A percentile compares a stretch with the other conserved stretches of the same genome.
Conservation (phyloP, 2,329 filamentous ascomycete genomes). For the Pyricularia sp. region DNA sequence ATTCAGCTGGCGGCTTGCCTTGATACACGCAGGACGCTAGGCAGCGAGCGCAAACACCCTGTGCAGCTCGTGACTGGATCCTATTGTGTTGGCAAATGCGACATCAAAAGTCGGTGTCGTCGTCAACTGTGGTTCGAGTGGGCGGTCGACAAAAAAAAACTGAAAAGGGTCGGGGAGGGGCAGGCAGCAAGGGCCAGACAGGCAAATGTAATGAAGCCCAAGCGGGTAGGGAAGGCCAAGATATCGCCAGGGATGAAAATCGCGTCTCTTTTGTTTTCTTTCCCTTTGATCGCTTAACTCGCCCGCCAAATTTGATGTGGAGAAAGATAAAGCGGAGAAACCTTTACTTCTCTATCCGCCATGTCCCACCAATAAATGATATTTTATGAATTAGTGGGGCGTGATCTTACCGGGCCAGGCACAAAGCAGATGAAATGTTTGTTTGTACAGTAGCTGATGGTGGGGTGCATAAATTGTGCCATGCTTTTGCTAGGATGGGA, state of each 20-base stretch:
- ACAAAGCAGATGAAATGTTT: not conserved
- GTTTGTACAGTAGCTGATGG: not conserved
- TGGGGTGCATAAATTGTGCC: not conserved
- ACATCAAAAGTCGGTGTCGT: not conserved
- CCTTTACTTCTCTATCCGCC: not conserved
- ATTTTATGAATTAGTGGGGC: not conserved
- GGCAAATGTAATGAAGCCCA: not conserved
- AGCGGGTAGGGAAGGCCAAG: not conserved
- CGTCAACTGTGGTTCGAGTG: not conserved
- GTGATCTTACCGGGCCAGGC: not conserved
- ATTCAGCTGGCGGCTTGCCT: not conserved
- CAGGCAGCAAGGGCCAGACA: not conserved
- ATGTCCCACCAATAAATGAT: constrained; percentile 1
- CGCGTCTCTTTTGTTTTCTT: not conserved
- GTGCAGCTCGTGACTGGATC: not conserved
- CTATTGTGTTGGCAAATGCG: not conserved
- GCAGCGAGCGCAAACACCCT: not conserved
- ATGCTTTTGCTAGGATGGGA: not conserved
- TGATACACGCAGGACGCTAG: not conserved
- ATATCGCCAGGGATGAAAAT: not conserved
- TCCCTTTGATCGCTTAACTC: not conserved
- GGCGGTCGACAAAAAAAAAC: not conserved
- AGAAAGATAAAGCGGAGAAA: not conserved
- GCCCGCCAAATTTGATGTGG: not conserved
- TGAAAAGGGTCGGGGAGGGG: not conserved